Conservation (phyloP, 148 eudicot genomes). For the Chenopodium formosanum region DNA sequence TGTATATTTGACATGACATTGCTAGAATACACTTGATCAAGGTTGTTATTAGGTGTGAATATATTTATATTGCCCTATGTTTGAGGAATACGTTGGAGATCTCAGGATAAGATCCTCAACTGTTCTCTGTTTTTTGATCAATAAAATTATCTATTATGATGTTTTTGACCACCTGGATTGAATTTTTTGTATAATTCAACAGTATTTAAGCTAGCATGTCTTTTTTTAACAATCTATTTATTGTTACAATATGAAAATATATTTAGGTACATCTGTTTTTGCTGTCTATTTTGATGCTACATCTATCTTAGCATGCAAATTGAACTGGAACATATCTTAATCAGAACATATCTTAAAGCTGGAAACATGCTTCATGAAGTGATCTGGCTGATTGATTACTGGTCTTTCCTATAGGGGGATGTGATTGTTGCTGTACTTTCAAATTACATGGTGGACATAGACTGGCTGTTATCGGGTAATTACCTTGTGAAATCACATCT, state of each 20-base stretch:
- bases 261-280: neutral
- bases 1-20: neutral
- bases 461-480: slow-evolving; percentile 90
- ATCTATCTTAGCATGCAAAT: slow-evolving; percentile 1
- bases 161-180: neutral
- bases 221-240: neutral
- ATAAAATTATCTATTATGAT: neutral
- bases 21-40: neutral
- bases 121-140: neutral
- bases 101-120: too few species aligned
- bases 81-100: neutral
- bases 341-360: neutral
- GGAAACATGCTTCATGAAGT: neutral
- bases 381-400: neutral
- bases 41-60: neutral
- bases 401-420: slow-evolving; percentile 56
- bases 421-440: slow-evolving; percentile 78
- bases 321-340: neutral
- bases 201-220: neutral
- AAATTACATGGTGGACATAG: slow-evolving; percentile 95
- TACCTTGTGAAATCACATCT: neutral
- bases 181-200: neutral
- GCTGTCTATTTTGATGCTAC: neutral
- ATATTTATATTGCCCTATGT: neutral
- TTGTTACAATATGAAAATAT: too few species aligned